Evolutionary conservation across 2,329 filamentous ascomycete species (phyloP), one percentile per base, ranked within the genome.

Genomic region (Fusarium tjaetaba): DNA sequence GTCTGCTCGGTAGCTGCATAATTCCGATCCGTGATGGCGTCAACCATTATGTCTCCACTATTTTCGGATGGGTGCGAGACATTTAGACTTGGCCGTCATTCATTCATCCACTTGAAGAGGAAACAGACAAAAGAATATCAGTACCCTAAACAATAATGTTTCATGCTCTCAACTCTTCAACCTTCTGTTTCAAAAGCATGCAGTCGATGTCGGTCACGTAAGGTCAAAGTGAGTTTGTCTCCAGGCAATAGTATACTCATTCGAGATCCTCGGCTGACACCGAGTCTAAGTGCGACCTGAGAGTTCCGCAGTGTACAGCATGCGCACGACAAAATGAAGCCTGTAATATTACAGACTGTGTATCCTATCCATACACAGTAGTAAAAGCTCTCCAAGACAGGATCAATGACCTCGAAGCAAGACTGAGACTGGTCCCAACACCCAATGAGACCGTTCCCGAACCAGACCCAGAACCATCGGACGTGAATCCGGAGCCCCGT

Each of bases 11-110:
- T 39, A 7, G 11, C 14, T n/a, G 7, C 16, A 42, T 56, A 58
- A 66, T 39, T 58, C 42, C 64, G 61, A 26, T 58, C 49, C 42
- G 24, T 16, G 15, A 51, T 66, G 9, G 64, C 49, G 49, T 66
- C 10, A 43, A 24, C 10, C 4, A 7, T 1, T 1, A 28, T 6
- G 18, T 24, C 42, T 2, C 64, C 61, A 66, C 64, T 39, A 5
- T 28, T 18, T 26, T 49, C 61, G 64, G 60, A 36, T 26, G 14
- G 24, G 4, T 43, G 42, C 42, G 61, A 65, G 42, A 65, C 46
- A 42, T 66, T 32, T 66, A 14, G 22, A 38, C 18, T 16, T 28
- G 20, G 16, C 10, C 11, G 3, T 26, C 7, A 1, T 28, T 26
- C 7, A 1, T 28, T 11, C 10, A 2, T 26, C 5, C 9, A 4